A percentile compares a stretch with the other conserved stretches of the same genome.
Conservation (phyloP, 208 protist species). For the Acanthamoeba castellanii region DNA sequence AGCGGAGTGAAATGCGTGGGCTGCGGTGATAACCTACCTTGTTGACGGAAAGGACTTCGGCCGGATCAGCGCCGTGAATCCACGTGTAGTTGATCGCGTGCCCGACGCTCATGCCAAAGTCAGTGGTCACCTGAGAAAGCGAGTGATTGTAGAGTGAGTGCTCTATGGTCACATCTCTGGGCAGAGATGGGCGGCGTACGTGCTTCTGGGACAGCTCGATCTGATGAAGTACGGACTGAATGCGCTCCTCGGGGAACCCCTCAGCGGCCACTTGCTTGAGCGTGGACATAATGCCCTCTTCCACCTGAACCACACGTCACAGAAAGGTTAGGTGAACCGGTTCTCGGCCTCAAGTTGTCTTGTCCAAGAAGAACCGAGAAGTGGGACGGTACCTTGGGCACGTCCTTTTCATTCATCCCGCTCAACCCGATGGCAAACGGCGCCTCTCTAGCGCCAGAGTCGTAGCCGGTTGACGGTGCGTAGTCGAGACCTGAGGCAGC, state of each 20-base stretch:
- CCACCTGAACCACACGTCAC: constrained; percentile 24
- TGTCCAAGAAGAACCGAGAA: not conserved
- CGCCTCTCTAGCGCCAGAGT: constrained; percentile 74
- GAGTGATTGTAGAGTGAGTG: not conserved
- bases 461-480: constrained; percentile 83
- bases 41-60: constrained; percentile 79
- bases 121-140: constrained; percentile 40
- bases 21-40: constrained; percentile 16
- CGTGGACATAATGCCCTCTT: constrained; percentile 75
- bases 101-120: constrained; percentile 78
- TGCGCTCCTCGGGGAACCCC: constrained; percentile 76
- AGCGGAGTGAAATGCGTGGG: too few relatives aligned
- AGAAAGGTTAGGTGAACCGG: not conserved
- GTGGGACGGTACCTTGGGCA: constrained; percentile 13
- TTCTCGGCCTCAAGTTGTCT: not conserved
- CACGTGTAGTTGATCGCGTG: constrained; percentile 72
- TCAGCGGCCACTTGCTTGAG: constrained; percentile 74
- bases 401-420: constrained; percentile 82
- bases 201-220: constrained; percentile 85
- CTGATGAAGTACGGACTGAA: constrained; percentile 84
- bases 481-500: constrained; percentile 74
- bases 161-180: not conserved
- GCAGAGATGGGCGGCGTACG: constrained; percentile 34
- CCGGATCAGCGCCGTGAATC: constrained; percentile 79
- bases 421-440: constrained; percentile 78